Evolutionary conservation across 768 basidiomycete genomes (phyloP), one percentile per base, ranked within the genome.

Genomic region (Daedaleopsis nitida): DNA sequence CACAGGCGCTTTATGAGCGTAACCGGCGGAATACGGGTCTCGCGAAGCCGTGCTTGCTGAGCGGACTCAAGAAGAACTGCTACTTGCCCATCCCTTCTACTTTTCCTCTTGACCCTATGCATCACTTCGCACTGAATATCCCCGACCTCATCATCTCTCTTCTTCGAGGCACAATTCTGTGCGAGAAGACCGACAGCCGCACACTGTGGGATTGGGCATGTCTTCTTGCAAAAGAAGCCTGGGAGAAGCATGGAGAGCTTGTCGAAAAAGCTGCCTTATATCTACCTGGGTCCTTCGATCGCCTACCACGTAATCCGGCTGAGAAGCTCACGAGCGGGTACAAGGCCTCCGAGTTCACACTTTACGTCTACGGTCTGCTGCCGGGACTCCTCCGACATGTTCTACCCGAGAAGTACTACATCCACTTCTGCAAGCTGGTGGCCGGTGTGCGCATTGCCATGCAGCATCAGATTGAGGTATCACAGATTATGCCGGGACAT

Each of bases 91-190:
- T 59, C 75, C 45, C 75, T 76, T 0, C 49, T 51, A 1, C 72
- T 70, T 37, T 79, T 76, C 52, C 49, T 8, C 62, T 61, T 0
- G 77, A 81, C 48, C 53, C 76, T 21, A 80, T 80, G 77, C 80
- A 81, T 61, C 66, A 74, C 0, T 55, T 62, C 10, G 17, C 60
- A 9, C 63, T 82, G 14, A 82, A 81, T 64, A 21, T 79, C 2
- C 34, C 72, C 1, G 77, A 72, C 47, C 69, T 79, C 10, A 32
- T 74, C 5, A 54, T 76, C 35, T 52, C 59, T 0, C 66, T 75
- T 1, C 78, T 77, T 75, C 66, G 69, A 8, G 74, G 70, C 0
- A 68, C 67, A 0, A 43, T 76, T 0, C 37, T 65, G 1, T 72
- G 70, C 45, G 64, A 62, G 9, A 38, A 16, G 0, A 24, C 45